These are phyloP conservation scores for Xylaria palmicola DNA, from an alignment of 495 filamentous ascomycete genomes.

Conservation along the genomic window DNA sequence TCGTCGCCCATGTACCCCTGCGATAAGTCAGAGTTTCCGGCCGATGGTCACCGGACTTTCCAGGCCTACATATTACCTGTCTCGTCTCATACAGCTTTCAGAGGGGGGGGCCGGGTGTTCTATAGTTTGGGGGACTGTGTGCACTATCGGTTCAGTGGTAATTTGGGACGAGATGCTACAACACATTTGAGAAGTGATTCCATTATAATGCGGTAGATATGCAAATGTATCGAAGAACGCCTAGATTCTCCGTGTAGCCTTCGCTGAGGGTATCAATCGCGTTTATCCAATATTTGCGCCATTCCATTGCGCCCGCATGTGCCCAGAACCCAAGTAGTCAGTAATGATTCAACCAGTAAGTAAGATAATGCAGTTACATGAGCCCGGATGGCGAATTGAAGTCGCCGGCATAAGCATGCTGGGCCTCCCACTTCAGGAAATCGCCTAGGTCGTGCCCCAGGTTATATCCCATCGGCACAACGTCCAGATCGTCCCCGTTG, in stretches of 20 bases:
- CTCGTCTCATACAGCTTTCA: too few relatives aligned
- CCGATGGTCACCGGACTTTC: too few relatives aligned
- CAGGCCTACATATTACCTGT: too few relatives aligned
- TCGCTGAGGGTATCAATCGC: neutral
- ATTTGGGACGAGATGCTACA: too few relatives aligned
- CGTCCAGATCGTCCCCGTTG: conserved; percentile 39
- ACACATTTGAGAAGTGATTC: too few relatives aligned
- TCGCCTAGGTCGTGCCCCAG: conserved; percentile 53
- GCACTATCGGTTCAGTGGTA: too few relatives aligned
- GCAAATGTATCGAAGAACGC: too few relatives aligned
- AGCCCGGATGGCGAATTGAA: conserved; percentile 20
- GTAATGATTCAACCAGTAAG: neutral
- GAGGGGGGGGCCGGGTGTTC: too few relatives aligned
- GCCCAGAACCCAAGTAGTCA: neutral
- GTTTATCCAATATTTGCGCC: conserved; percentile 1
- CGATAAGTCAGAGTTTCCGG: too few relatives aligned
- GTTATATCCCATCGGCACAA: conserved; percentile 56
- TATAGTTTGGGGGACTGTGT: too few relatives aligned
- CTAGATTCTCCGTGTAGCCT: too few relatives aligned
- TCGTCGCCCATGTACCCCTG: neutral
- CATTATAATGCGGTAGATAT: too few relatives aligned
- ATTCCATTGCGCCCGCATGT: neutral
- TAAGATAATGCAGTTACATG: conserved; percentile 11
- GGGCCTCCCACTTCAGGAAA: conserved; percentile 50
- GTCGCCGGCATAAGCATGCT: conserved; percentile 37